Evolutionary conservation across 257 asterid genomes (phyloP), one percentile per base, ranked within the genome.

Genomic region (Nicotiana attenuata): DNA sequence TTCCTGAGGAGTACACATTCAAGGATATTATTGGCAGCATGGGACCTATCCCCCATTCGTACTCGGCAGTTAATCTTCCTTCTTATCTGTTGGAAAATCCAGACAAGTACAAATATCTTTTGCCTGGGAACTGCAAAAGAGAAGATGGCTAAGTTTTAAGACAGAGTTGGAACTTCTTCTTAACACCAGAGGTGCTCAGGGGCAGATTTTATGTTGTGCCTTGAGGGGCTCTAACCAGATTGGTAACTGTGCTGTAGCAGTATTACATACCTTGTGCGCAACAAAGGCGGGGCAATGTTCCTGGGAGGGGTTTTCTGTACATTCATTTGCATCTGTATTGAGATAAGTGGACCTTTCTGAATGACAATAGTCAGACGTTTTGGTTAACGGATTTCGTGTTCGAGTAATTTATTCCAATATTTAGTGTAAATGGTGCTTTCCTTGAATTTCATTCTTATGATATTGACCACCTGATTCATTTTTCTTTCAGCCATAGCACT

Each of bases 21-120:
- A 88, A 84, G 94, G 97, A 94, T 63, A 92, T 94, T 64, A 93
- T 94, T 0, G 91, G 93, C 81, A 89, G 90, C 82, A 85, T 94
- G 97, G 98, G 98, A 22, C 91, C 98, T 28, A 90, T 94, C 35
- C 97, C 97, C n/a, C 97, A 89, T 82, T 93, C 98, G 1, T 94
- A 91, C 82, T 94, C 98, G 7, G 98, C 94, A 13, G 93, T 93
- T 85, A 91, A 93, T 87, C 90, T 94, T 35, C 98, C 98, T 1
- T 85, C 92, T 0, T 82, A 89, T 89, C 90, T 94, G 64, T 85
- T 91, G 83, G 92, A 93, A 53, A 89, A 89, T 50, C 92, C 96
- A 5, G 96, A 92, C 55, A 81, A 79, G 79, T 88, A 87, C 82
- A 93, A 87, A 68, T 94, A 85, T 83, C 94, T 94, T 73, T 86